phyloP scores from a whole-genome alignment of 2,329 filamentous ascomycete species.

The Fusarium agapanthi region DNA sequence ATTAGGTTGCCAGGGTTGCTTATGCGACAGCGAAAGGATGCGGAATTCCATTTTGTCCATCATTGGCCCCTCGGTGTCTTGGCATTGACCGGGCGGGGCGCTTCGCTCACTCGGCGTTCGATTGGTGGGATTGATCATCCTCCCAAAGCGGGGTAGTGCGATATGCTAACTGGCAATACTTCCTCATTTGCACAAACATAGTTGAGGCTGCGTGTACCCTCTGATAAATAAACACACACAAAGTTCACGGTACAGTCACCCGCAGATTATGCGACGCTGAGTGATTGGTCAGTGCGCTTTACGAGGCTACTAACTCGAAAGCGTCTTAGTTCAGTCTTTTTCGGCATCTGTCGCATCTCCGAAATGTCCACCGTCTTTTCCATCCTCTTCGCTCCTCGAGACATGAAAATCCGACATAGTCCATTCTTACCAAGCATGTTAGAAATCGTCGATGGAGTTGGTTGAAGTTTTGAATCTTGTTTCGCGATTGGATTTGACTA shows the following conservation, averaged over 20 bases:
- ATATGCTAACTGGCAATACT: fast-evolving
- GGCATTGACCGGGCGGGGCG: slow-evolving; percentile 3
- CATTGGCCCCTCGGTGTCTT: slow-evolving; percentile 15
- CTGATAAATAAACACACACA: background rate
- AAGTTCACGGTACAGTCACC: fast-evolving
- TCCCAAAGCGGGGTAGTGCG: fast-evolving
- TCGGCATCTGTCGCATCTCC: background rate
- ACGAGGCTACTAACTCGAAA: background rate
- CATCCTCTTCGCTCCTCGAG: background rate
- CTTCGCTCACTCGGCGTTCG: fast-evolving
- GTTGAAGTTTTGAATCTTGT: background rate
- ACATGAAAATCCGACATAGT: slow-evolving; percentile 1
- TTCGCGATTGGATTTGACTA: fast-evolving
- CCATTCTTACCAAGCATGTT: background rate
- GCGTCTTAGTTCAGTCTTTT: background rate
- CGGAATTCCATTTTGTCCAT: background rate
- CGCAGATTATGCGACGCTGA: background rate
- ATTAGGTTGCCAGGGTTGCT: no score
- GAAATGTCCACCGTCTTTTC: background rate
- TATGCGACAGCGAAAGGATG: background rate
- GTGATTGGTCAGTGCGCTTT: background rate
- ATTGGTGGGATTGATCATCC: background rate
- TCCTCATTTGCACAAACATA: fast-evolving
- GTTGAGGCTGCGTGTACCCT: fast-evolving
- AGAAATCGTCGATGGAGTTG: background rate